Base-by-base conservation (phyloP, 2,329 filamentous ascomycete species). In the Ophiocordyceps camponoti-rufipedis region DNA sequence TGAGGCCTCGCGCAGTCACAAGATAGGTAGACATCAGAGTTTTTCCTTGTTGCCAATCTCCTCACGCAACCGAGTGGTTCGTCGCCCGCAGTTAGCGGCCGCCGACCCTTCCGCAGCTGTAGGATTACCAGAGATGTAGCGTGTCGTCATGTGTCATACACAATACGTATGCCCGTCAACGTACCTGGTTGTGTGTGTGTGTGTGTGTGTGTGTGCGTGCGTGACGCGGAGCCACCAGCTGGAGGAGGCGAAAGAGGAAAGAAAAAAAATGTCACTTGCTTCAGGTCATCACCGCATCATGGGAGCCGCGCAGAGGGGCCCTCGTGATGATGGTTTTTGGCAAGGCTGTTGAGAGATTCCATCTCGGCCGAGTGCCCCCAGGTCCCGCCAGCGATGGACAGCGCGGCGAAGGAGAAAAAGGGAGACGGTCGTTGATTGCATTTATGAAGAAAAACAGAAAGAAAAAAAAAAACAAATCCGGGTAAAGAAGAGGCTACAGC, bases 251-350 rank as follows among this genome's bases (percentile, higher is more conserved):
- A 12, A 13, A 14, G 39, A 13, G 2, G 18, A 12, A 13, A 4
- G 4, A 28, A 16, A 16, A 41, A 44, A 46, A 51, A 69, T 76
- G 73, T 77, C 66, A 66, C 68, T 75, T 75, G 72, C 68, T 67
- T 75, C 70, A 77, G 74, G 74, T 78, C 73, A 78, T 78, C 74
- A 75, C 55, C 74, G 71, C 68, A 74, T 78, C 74, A 76, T 78
- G 74, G 72, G 57, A 67, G 71, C 72, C 72, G 63, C 71, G 59
- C 71, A 61, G 70, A 28, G 71, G 71, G 74, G 73, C 74, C 72
- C 74, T 78, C 74, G 71, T 75, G 73, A 75, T 69, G 64, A 78
- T 77, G 74, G 74, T 78, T 78, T 78, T 78, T 70, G 67, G 66
- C 71, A 76, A 75, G 66, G 71, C 11, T 71, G 68, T 60, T 62